Evolutionary conservation across 169 alveolate species (phyloP), one percentile per base, ranked within the genome.

Genomic region (Cyclospora cayetanensis): DNA sequence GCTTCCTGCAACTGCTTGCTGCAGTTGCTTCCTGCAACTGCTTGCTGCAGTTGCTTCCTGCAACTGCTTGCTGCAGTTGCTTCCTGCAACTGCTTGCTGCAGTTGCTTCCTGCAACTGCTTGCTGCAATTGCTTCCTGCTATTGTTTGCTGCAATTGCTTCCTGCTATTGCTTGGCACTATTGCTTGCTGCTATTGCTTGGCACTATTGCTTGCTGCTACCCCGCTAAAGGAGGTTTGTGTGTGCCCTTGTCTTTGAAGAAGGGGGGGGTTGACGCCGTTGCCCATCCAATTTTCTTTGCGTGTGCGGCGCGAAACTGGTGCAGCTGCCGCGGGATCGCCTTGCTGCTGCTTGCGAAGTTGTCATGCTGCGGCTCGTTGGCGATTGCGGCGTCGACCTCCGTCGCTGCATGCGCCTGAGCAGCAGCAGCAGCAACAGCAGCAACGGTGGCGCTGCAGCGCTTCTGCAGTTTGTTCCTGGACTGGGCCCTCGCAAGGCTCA

Each of bases 401-500:
- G 60, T 7, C 82, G 92, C n/a, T 37, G 46, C 53, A 63, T 55
- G 31, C 12, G 63, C 42, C 80, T 83, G 39, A 66, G 41, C 79
- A 66, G 79, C 79, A 66, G 79, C 79, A 50, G 90, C 25, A 25
- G 86, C 35, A 31, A 27, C 52, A 65, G 46, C 7, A 27, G 41
- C 12, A 29, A 20, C n/a, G 86, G 86, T 29, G 86, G 86, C 18
- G 34, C 43, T 27, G 53, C 60, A 1, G 34, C 92, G 11, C 52
- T 66, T 27, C 76, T 95, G 63, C 94, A 91, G 92, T 95, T 95
- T 68, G 94, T 95, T 31, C 90, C 94, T 2, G 96, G 96, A n/a
- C 84, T 95, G 25, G 96, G 96, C 11, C 95, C 96, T 18, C 77
- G 96, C 63, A 95, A 95, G 74, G 90, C 94, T 35, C 65, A 46